Evolutionary conservation across 1,284 basidiomycete species (phyloP), one percentile per base, ranked within the genome.

Genomic region (Boletus sp.): DNA sequence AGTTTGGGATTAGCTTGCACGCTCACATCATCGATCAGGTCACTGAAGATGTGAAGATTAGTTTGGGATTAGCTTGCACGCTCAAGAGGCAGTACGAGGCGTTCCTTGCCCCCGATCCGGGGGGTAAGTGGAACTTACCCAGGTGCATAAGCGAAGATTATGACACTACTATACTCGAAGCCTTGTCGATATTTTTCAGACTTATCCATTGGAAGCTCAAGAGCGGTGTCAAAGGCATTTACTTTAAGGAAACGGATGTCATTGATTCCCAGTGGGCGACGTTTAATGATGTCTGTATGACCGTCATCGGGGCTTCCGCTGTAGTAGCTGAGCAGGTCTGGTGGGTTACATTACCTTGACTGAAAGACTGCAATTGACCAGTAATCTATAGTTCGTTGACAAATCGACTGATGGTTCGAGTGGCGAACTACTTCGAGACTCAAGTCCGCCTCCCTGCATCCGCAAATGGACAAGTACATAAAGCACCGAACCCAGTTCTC

Each of bases 191-290:
- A 66, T 96, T 99, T 72, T 99, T 99, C 78, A 88, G 83, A 61
- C 75, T 99, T 27, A 83, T 99, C 25, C 91, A 96, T 58, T 93
- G 88, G 86, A 96, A 97, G 67, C 77, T 99, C 45, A 95, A 95
- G 70, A 91, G 89, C 53, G 90, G 89, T n/a, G 79, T 82, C 49
- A 93, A 91, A 64, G 88, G 88, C 20, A 89, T 94, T 44, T 91
- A 95, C 68, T 96, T 97, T 73, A 95, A 96, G 61, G 95, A 99
- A 72, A 97, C 94, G 1, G 96, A 99, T 63, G 84, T 98, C 20
- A 78, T 99, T 26, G 96, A 99, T 66, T 88, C 88, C 19, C 94
- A 99, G 60, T 97, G 94, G 91, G 84, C 88, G 35, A 96, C 96
- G 36, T 84, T 99, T 67, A 93, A 91, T 59, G 91, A 92, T 62